Base-by-base conservation (phyloP, 1,284 basidiomycete species). In the Mycosarcoma maydis region DNA sequence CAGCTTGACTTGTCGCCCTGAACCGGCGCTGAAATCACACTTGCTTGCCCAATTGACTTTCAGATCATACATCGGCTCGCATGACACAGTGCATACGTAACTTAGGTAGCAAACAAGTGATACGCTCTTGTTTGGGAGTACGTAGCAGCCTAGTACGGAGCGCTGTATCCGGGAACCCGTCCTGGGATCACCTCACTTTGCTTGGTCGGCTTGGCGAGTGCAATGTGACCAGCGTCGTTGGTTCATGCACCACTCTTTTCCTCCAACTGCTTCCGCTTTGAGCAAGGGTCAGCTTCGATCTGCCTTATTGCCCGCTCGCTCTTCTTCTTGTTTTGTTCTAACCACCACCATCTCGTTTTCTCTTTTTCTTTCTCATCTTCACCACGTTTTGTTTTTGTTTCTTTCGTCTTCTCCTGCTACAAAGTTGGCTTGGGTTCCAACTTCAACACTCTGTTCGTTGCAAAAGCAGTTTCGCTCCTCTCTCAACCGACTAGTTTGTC, bases 331-430 rank as follows among this genome's bases (percentile, higher is more conserved):
- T 43, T 47, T 54, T 30, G 36, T 53, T 40, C 40, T 22, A 14
- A 43, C 57, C 32, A 67, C 64, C 64, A 67, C 57, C 53, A 61
- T 40, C 64, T 40, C 20, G 38, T 46, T 45, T 22, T 33, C 17
- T 42, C 19, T 27, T 29, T 16, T 43, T 24, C 37, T 32, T 33
- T 36, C 29, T 34, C 22, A 19, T 39, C 23, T 47, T 36, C 32
- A 34, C 26, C 17, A 45, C 27, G 17, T 37, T 27, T 20, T 22
- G 9, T 26, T 43, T 45, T 24, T 13, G 19, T 50, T 56, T 56
- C 49, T 22, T 47, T 39, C 33, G 19, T 49, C 26, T 19, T 2
- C 22, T 13, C 17, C 41, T 44, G 42, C 40, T 42, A 42, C 36
- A 49, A 40, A 13, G 41, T 54, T 41, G 51, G 46, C 46, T 47